These are phyloP conservation scores for Helichrysum umbraculigerum DNA, from an alignment of 129 eudicot species.

Conservation along the genomic window DNA sequence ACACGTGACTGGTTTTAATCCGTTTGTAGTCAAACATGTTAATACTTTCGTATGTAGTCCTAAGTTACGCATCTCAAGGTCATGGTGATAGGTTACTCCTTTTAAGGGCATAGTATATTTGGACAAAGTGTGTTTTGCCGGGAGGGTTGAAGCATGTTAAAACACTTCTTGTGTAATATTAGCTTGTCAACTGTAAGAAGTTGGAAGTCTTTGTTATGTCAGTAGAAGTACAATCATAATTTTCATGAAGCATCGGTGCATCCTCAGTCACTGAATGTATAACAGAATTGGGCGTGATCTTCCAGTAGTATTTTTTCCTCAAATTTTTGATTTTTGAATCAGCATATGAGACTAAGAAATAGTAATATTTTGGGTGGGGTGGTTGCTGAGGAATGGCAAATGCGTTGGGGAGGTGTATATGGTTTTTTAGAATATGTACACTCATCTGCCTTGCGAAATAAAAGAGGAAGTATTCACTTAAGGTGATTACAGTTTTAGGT, in stretches of 20 bases:
- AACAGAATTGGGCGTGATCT: no score
- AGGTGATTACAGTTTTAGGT: not conserved
- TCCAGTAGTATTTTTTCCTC: not conserved
- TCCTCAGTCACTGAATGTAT: not conserved
- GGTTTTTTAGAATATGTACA: not conserved
- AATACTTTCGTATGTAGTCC: not conserved
- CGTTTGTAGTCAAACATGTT: not conserved
- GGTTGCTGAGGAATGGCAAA: not conserved
- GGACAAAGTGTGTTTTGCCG: not conserved
- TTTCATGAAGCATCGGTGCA: not conserved
- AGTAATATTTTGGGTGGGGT: not conserved
- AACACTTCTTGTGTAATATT: not conserved
- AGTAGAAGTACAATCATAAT: not conserved
- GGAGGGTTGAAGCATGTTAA: not conserved
- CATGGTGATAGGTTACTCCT: not conserved
- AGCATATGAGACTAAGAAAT: not conserved
- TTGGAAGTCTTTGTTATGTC: not conserved
- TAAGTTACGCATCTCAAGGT: not conserved
- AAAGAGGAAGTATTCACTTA: not conserved
- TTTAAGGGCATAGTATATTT: not conserved
- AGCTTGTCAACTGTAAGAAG: not conserved
- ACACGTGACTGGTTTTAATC: not conserved
- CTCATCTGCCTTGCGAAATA: not conserved
- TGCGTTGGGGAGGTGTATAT: not conserved
- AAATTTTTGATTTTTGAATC: not conserved